A percentile compares a stretch with the other conserved stretches of the same genome.
phyloP scores from a whole-genome alignment of 192 early-diverging fungal species.

The Coemansia sp. region DNA sequence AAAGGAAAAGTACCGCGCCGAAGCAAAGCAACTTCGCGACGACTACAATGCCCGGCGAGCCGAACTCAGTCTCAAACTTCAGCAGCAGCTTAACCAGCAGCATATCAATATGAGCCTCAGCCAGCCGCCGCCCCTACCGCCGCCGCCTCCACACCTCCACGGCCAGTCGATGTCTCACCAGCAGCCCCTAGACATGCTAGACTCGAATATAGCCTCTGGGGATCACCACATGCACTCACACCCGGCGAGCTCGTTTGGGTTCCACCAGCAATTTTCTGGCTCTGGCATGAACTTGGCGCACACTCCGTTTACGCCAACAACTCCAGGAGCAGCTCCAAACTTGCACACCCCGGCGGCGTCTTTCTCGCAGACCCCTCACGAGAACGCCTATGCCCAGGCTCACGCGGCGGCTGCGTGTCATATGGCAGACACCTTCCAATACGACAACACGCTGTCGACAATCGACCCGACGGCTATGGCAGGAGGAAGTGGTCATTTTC shows the following conservation, averaged over 20 bases:
- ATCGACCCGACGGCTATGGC: constrained; percentile 15
- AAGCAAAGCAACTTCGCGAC: constrained; percentile 65
- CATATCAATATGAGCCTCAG: constrained; percentile 45
- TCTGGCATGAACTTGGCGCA: constrained; percentile 18
- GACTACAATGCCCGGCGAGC: constrained; percentile 62
- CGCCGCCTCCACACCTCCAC: constrained; percentile 9
- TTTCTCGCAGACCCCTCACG: constrained; percentile 13
- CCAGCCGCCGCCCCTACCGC: constrained; percentile 25
- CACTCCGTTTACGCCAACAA: constrained; percentile 26
- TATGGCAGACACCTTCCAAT: constrained; percentile 24
- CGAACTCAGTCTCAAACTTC: constrained; percentile 62
- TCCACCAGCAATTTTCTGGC: constrained; percentile 34
- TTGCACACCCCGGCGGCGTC: constrained; percentile 9
- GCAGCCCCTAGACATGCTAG: constrained; percentile 30
- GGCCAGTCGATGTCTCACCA: constrained; percentile 16
- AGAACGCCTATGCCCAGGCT: constrained; percentile 13
- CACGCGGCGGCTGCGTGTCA: constrained; percentile 4
- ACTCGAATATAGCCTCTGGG: constrained; percentile 13
- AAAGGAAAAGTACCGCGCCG: constrained; percentile 62
- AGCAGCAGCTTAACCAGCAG: constrained; percentile 60
- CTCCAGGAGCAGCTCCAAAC: neutral
- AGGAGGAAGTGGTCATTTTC: neutral
- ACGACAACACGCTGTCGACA: constrained; percentile 23
- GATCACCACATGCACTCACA: constrained; percentile 22
- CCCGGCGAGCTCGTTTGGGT: constrained; percentile 17